Percentiles rank a stretch among this genome's conserved stretches.
Conservation (phyloP, 1,284 basidiomycete genomes). For the Puccinia polysora region DNA sequence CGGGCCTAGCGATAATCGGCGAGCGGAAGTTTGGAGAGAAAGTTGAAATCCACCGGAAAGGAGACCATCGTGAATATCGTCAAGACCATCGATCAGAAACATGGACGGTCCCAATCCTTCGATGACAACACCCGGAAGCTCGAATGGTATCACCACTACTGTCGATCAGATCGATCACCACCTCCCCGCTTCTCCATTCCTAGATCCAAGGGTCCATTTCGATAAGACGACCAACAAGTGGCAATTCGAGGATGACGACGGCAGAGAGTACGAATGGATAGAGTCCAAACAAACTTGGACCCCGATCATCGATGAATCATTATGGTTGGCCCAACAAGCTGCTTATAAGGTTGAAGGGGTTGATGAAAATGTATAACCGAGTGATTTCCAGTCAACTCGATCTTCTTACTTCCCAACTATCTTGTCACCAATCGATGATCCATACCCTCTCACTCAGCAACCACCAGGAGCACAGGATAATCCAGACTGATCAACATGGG, state of each 20-base stretch:
- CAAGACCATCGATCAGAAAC: no score
- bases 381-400: constrained; percentile 48
- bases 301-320: constrained; percentile 77
- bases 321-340: constrained; percentile 78
- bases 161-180: no score
- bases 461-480: neutral
- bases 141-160: no score
- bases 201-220: constrained; percentile 61
- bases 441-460: no score
- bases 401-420: neutral
- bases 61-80: no score
- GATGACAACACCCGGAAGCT: no score
- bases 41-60: no score
- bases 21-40: no score
- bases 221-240: constrained; percentile 72
- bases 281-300: constrained; percentile 69
- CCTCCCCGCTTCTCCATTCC: constrained; percentile 55
- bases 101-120: no score
- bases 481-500: neutral
- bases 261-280: constrained; percentile 82
- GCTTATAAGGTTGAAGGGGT: constrained; percentile 84
- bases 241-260: constrained; percentile 79
- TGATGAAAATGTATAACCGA: constrained; percentile 70
- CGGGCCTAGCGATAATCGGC: no score
- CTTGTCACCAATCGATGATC: no score